Conservation (phyloP, 1,139 yeast species). For the Kodamaea sp. region DNA sequence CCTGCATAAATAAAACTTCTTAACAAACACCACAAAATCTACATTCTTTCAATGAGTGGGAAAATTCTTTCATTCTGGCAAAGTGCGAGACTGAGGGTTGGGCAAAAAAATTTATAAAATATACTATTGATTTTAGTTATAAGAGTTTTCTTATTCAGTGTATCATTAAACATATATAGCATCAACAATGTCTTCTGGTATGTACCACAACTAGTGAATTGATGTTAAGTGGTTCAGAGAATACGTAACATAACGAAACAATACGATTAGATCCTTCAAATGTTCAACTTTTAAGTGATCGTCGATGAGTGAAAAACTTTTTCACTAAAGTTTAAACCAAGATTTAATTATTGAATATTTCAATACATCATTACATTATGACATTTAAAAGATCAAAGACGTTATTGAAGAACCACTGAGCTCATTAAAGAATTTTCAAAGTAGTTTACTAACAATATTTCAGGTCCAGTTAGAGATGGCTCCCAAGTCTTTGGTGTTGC, state of each 20-base stretch:
- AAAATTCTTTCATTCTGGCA: too few species aligned
- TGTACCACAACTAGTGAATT: constrained; percentile 7
- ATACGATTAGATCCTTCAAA: neutral
- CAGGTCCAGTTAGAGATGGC: constrained; percentile 88
- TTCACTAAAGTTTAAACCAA: neutral
- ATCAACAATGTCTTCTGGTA: constrained; percentile 22
- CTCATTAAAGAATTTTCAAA: neutral
- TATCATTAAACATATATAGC: constrained; percentile 22
- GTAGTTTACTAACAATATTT: constrained; percentile 19
- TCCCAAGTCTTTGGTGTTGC: constrained; percentile 99
- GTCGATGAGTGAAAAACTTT: neutral
- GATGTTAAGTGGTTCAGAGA: neutral
- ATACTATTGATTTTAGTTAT: constrained; percentile 6
- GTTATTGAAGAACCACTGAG: neutral
- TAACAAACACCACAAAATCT: too few species aligned
- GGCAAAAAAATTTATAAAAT: constrained; percentile 13
- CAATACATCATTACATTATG: neutral
- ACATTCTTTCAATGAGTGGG: too few species aligned
- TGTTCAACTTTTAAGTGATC: neutral
- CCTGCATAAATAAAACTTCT: too few species aligned
- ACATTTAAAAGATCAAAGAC: neutral
- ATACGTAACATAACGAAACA: constrained; percentile 1
- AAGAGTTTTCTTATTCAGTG: constrained; percentile 13
- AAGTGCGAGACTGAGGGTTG: constrained; percentile 1
- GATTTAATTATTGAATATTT: neutral